phyloP scores from a whole-genome alignment of 257 asterid species.

The Verbena officinalis region DNA sequence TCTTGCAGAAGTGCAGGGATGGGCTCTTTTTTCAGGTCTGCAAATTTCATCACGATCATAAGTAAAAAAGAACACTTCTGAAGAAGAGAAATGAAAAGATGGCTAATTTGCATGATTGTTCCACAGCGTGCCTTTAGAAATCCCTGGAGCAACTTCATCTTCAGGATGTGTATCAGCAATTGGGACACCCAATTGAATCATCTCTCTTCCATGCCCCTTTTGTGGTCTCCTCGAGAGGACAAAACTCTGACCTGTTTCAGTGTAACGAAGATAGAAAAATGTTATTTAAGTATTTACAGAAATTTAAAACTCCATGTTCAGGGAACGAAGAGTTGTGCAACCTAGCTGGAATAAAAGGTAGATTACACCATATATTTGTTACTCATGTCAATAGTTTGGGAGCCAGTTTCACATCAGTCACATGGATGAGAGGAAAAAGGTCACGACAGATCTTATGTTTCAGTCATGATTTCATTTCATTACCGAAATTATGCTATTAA shows the following conservation, averaged over 20 bases:
- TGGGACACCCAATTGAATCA: conserved; percentile 79
- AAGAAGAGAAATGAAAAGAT: conserved; percentile 15
- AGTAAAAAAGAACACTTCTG: conserved; percentile 12
- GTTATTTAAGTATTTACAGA: conserved; percentile 17
- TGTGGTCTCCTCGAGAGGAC: conserved; percentile 68
- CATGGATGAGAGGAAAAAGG: too few relatives aligned
- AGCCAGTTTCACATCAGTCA: too few relatives aligned
- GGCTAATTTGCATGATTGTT: conserved; percentile 19
- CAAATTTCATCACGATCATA: conserved; percentile 33
- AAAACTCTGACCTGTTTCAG: conserved; percentile 73
- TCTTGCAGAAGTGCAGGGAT: conserved; percentile 71
- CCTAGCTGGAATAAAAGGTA: not conserved
- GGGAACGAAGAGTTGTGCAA: not conserved
- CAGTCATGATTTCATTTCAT: too few relatives aligned
- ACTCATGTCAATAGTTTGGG: too few relatives aligned
- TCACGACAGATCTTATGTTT: too few relatives aligned
- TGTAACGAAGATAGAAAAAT: conserved; percentile 32
- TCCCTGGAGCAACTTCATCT: conserved; percentile 57
- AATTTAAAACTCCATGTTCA: not conserved
- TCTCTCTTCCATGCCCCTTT: conserved; percentile 94
- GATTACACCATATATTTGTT: too few relatives aligned
- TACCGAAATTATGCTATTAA: not conserved
- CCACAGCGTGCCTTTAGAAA: conserved; percentile 59
- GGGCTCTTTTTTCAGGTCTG: conserved; percentile 78
- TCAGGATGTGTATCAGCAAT: conserved; percentile 63